Conservation (phyloP, 1,284 basidiomycete genomes). For the Trametes sp. region DNA sequence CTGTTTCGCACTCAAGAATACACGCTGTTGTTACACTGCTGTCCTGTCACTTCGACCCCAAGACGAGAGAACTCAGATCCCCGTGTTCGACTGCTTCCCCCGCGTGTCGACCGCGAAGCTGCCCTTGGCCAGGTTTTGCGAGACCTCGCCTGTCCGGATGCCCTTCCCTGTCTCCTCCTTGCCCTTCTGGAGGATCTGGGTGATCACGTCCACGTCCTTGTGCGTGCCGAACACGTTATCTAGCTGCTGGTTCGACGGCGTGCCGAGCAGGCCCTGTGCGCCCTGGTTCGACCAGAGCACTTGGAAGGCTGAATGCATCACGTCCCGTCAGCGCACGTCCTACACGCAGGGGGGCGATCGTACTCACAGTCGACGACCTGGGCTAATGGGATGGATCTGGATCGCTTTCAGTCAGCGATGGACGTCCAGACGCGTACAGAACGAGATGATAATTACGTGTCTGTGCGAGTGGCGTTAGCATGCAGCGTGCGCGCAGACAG, state of each 20-base stretch:
- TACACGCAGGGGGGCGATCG: constrained; percentile 6
- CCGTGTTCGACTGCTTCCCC: constrained; percentile 44
- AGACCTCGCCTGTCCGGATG: constrained; percentile 42
- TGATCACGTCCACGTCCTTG: constrained; percentile 70
- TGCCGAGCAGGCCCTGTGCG: constrained; percentile 71
- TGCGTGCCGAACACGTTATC: constrained; percentile 72
- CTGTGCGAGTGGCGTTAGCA: constrained; percentile 45
- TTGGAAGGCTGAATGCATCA: constrained; percentile 53
- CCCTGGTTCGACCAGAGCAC: constrained; percentile 70
- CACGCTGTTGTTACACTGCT: constrained; percentile 14
- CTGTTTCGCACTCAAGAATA: constrained; percentile 6
- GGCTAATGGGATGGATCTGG: constrained; percentile 69
- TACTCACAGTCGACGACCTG: constrained; percentile 79
- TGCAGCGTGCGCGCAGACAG: constrained; percentile 29
- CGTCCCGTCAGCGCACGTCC: constrained; percentile 19
- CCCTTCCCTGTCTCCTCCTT: constrained; percentile 59
- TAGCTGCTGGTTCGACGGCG: constrained; percentile 80
- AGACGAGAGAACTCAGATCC: constrained; percentile 11
- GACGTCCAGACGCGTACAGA: not conserved
- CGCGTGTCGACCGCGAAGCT: constrained; percentile 49
- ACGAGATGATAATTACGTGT: constrained; percentile 62
- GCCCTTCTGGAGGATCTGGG: constrained; percentile 66
- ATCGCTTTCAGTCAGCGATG: constrained; percentile 18
- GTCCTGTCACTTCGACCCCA: not conserved
- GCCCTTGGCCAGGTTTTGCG: constrained; percentile 49